Conservation (phyloP, 2,329 filamentous ascomycete species). For the Leptographium flavum region DNA sequence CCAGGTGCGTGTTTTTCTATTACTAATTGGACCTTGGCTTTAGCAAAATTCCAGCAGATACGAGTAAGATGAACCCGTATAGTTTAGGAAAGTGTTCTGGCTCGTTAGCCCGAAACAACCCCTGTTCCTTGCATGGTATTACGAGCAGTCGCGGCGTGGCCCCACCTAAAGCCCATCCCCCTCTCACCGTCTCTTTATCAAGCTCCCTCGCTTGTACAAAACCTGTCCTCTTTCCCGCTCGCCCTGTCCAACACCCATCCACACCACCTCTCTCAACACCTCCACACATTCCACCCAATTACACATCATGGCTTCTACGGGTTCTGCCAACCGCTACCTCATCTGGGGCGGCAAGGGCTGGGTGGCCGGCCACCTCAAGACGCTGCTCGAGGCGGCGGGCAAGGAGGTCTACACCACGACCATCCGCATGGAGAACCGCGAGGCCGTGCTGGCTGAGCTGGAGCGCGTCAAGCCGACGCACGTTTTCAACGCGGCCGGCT, state of each 20-base stretch:
- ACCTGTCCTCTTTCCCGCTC: background rate
- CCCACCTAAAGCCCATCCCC: background rate
- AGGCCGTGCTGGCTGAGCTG: slow-evolving; percentile 40
- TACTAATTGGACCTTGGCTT: too few relatives aligned
- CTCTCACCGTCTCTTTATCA: background rate
- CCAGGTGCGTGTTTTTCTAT: too few relatives aligned
- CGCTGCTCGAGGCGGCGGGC: slow-evolving; percentile 41
- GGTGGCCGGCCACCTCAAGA: slow-evolving; percentile 47
- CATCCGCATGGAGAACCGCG: slow-evolving; percentile 50
- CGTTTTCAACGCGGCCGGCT: slow-evolving; percentile 52
- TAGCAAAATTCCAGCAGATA: too few relatives aligned
- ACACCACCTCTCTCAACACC: background rate
- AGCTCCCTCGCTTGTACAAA: background rate
- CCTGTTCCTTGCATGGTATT: background rate
- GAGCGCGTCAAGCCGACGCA: slow-evolving; percentile 48
- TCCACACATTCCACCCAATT: too few relatives aligned
- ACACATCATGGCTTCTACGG: slow-evolving; percentile 9
- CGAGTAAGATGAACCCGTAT: background rate
- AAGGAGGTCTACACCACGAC: slow-evolving; percentile 47
- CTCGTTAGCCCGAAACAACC: too few relatives aligned
- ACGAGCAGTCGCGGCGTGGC: background rate
- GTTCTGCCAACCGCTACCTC: slow-evolving; percentile 32
- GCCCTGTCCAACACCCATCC: background rate
- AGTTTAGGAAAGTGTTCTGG: too few relatives aligned
- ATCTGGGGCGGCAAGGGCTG: slow-evolving; percentile 52